phyloP scores from a whole-genome alignment of 2,329 filamentous ascomycete species.

The Cladosporium sp. region DNA sequence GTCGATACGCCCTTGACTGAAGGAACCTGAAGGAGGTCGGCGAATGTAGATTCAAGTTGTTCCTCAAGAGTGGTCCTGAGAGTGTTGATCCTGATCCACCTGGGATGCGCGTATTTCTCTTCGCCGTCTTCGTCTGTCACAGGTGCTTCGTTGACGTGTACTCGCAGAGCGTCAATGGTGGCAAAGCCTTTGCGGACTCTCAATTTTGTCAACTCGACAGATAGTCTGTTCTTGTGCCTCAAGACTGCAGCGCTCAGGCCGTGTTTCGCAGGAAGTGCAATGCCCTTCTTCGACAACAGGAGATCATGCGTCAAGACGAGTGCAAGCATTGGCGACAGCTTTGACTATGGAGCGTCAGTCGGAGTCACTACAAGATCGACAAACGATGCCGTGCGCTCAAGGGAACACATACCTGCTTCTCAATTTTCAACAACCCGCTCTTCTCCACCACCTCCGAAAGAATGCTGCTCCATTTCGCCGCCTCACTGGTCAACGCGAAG shows the following conservation, averaged over 20 bases:
- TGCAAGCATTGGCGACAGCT: slow-evolving; percentile 79
- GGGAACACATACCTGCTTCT: slow-evolving; percentile 69
- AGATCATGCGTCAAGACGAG: slow-evolving; percentile 85
- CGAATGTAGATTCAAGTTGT: slow-evolving; percentile 75
- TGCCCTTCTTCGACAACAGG: slow-evolving; percentile 75
- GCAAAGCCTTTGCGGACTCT: slow-evolving; percentile 70
- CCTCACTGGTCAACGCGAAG: slow-evolving; percentile 83
- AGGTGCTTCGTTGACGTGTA: slow-evolving; percentile 53
- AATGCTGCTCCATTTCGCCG: slow-evolving; percentile 84
- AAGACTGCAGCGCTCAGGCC: slow-evolving; percentile 74
- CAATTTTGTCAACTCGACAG: slow-evolving; percentile 78
- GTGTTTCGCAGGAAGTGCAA: slow-evolving; percentile 78
- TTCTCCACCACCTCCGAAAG: slow-evolving; percentile 88
- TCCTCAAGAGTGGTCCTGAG: slow-evolving; percentile 69
- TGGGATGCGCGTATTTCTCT: slow-evolving; percentile 61
- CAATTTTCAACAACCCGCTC: slow-evolving; percentile 71
- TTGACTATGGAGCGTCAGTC: background rate
- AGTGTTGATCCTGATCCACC: slow-evolving; percentile 88
- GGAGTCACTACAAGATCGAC: background rate
- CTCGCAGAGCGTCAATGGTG: slow-evolving; percentile 65
- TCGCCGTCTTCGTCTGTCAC: slow-evolving; percentile 27
- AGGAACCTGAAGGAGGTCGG: slow-evolving; percentile 58
- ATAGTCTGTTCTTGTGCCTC: slow-evolving; percentile 76
- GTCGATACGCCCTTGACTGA: slow-evolving; percentile 52
- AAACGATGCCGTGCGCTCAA: too few species aligned